Percentiles rank a stretch among this genome's conserved stretches.
Conservation (phyloP, 1,284 basidiomycete genomes). For the Apiotrichum montevideense region DNA sequence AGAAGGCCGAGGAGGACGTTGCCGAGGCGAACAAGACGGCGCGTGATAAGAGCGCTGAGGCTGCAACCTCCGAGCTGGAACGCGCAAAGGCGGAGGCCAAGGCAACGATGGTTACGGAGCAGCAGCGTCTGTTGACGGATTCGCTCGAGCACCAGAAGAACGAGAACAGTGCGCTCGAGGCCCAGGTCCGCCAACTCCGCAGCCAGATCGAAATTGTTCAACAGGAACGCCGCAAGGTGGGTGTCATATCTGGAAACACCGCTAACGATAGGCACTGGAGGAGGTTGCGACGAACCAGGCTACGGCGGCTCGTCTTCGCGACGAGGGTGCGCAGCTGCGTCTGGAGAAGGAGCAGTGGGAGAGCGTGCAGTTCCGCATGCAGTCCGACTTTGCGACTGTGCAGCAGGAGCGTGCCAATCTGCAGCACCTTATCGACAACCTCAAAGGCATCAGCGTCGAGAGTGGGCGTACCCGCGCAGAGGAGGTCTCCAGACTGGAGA, state of each 20-base stretch:
- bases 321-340: conserved; percentile 74
- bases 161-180: conserved; percentile 32
- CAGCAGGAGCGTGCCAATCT: conserved; percentile 74
- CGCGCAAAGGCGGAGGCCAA: conserved; percentile 76
- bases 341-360: conserved; percentile 89
- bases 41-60: conserved; percentile 57
- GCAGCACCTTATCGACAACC: conserved; percentile 76
- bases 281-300: conserved; percentile 47
- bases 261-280: conserved; percentile 25
- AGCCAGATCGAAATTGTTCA: conserved; percentile 30
- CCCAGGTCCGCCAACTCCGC: conserved; percentile 34
- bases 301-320: conserved; percentile 70
- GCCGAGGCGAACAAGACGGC: conserved; percentile 62
- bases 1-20: conserved; percentile 63
- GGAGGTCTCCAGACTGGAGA: conserved; percentile 70
- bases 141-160: conserved; percentile 40
- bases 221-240: conserved; percentile 26
- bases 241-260: conserved; percentile 12
- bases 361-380: conserved; percentile 69
- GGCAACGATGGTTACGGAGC: conserved; percentile 58
- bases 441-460: conserved; percentile 83
- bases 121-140: conserved; percentile 41
- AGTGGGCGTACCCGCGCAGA: conserved; percentile 74
- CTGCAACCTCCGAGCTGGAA: conserved; percentile 58
- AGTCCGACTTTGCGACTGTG: conserved; percentile 76